These are phyloP conservation scores for Tulasnella sp. DNA, from an alignment of 768 basidiomycete species.

Conservation along the genomic window DNA sequence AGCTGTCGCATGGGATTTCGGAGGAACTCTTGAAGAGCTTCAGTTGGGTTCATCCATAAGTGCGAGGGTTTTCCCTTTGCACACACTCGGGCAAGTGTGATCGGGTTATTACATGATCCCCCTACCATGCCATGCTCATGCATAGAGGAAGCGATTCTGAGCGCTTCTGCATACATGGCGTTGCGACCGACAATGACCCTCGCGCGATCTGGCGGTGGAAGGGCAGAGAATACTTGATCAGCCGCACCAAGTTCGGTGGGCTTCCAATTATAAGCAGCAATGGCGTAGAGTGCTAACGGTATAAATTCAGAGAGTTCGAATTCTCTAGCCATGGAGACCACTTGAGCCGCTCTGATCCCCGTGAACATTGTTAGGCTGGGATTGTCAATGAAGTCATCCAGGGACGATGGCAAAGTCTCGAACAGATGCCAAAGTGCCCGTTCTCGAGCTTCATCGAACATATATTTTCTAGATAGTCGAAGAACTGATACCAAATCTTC, in stretches of 20 bases:
- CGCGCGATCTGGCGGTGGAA: slow-evolving; percentile 1
- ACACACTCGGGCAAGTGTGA: slow-evolving; percentile 10
- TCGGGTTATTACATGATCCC: slow-evolving; percentile 2
- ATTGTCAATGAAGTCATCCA: slow-evolving; percentile 12
- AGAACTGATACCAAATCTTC: slow-evolving; percentile 4
- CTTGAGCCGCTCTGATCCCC: slow-evolving; percentile 8
- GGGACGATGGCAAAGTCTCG: neutral
- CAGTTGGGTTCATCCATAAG: slow-evolving; percentile 9
- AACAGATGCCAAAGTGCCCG: slow-evolving; percentile 6
- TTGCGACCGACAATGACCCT: slow-evolving; percentile 1
- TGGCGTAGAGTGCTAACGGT: slow-evolving; percentile 9
- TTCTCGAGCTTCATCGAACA: slow-evolving; percentile 2
- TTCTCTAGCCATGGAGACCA: slow-evolving; percentile 1
- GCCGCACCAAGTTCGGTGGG: slow-evolving; percentile 4
- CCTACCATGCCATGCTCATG: slow-evolving; percentile 10
- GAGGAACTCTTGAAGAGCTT: slow-evolving; percentile 9
- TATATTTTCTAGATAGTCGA: slow-evolving; percentile 8
- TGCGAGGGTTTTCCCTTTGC: slow-evolving; percentile 10
- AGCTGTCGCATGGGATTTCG: slow-evolving; percentile 10
- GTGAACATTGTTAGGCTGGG: slow-evolving; percentile 13
- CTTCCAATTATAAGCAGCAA: slow-evolving; percentile 4
- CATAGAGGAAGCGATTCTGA: slow-evolving; percentile 8
- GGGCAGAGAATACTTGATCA: neutral
- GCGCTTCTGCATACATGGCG: slow-evolving; percentile 5
- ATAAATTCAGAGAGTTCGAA: slow-evolving; percentile 12